Conservation (phyloP, 2,329 filamentous ascomycete genomes). For the Rachicladosporium sp. region DNA sequence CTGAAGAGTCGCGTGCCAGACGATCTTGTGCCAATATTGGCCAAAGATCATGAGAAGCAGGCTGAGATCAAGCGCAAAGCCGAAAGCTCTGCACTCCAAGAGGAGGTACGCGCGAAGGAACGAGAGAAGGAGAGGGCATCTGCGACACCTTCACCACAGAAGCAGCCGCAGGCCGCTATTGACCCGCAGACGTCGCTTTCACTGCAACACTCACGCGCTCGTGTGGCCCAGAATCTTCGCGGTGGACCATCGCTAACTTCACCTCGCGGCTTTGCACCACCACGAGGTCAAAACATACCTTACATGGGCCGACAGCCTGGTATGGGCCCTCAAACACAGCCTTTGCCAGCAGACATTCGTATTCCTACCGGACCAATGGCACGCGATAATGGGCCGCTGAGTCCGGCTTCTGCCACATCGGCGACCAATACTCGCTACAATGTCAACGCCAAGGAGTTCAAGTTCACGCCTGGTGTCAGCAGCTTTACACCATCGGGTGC, state of each 20-base stretch:
- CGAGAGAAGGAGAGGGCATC: conserved; percentile 13
- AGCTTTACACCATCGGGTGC: conserved; percentile 71
- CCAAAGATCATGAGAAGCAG: conserved; percentile 92
- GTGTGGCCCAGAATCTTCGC: conserved; percentile 4
- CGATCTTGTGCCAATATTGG: conserved; percentile 86
- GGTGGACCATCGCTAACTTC: conserved; percentile 6
- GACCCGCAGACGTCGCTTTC: conserved; percentile 6
- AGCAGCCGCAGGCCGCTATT: no score
- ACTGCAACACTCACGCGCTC: conserved; percentile 4
- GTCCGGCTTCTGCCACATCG: conserved; percentile 40
- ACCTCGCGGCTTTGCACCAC: conserved; percentile 10
- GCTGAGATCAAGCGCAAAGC: conserved; percentile 85
- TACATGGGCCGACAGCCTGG: conserved; percentile 6
- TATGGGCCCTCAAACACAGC: conserved; percentile 31
- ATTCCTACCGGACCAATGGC: conserved; percentile 40
- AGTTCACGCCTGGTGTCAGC: conserved; percentile 67
- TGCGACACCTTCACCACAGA: conserved; percentile 8
- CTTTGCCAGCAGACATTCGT: conserved; percentile 53
- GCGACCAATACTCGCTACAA: conserved; percentile 37
- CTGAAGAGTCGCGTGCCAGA: conserved; percentile 81
- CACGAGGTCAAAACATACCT: conserved; percentile 8
- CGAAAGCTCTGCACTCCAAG: conserved; percentile 55
- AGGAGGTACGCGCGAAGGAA: conserved; percentile 35
- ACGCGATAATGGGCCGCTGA: conserved; percentile 24
- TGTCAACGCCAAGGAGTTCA: conserved; percentile 61